phyloP scores from a whole-genome alignment of 2,329 filamentous ascomycete genomes.

The Fusarium chuoi region DNA sequence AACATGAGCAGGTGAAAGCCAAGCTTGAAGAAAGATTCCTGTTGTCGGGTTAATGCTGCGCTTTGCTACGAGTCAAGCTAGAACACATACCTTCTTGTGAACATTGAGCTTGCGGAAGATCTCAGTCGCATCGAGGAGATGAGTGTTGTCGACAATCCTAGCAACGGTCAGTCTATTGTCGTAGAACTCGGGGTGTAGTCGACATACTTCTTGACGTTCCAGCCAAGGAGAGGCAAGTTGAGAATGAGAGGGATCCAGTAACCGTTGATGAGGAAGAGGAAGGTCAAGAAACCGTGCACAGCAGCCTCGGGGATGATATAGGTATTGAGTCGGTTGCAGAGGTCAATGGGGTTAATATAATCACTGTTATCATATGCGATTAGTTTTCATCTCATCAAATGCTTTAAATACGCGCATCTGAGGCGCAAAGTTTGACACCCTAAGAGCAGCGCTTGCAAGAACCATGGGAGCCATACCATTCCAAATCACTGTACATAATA shows the following conservation, averaged over 20 bases:
- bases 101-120: conserved; percentile 99
- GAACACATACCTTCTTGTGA: conserved; percentile 85
- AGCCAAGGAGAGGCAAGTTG: conserved; percentile 90
- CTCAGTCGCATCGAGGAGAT: conserved; percentile 96
- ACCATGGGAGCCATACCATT: conserved; percentile 77
- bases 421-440: conserved; percentile 28
- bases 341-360: conserved; percentile 99
- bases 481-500: conserved; percentile 99
- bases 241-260: conserved; percentile 96
- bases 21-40: conserved; percentile 99
- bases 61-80: neutral
- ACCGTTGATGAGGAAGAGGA: conserved; percentile 97
- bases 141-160: conserved; percentile 96
- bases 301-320: conserved; percentile 99
- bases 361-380: conserved; percentile 69
- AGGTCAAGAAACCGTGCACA: conserved; percentile 94
- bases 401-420: conserved; percentile 21
- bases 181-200: neutral
- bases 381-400: conserved; percentile 20
- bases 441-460: conserved; percentile 6
- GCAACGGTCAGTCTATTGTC: conserved; percentile 34
- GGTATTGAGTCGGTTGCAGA: conserved; percentile 99
- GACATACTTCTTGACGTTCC: conserved; percentile 97
- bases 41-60: conserved; percentile 40
- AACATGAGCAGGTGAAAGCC: conserved; percentile 99